Evolutionary conservation across 1,284 basidiomycete species (phyloP), one percentile per base, ranked within the genome.

Genomic region (Macrocystidia cucumis): DNA sequence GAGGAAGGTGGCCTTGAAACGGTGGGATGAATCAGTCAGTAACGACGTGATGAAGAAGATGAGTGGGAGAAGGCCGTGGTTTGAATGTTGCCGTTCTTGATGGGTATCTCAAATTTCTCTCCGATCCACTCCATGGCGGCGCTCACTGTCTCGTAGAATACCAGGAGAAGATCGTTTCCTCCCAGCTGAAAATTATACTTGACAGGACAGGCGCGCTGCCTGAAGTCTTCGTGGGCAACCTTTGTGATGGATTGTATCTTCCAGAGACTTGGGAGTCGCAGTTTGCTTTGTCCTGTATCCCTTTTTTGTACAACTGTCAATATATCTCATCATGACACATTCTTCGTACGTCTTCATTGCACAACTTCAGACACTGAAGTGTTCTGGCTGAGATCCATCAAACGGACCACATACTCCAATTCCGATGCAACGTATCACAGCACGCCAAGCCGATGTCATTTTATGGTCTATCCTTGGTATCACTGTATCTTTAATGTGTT

Each of bases 391-490:
- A 74, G 91, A 6, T 86, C 88, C 0, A 81, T 98, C 39, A 92
- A 98, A 52, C 98, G 95, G 95, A 87, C 95, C 29, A 87, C 78
- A 0, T 87, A 91, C 55, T 65, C n/a, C n/a, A n/a, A n/a, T n/a
- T n/a, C 74, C 43, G 73, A 78, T 26, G 62, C 70, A 12, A 95
- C 90, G 1, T 78, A 81, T 44, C 61, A 67, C n/a, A 79, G 79
- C 9, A 91, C 91, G 84, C 49, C 87, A 91, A 48, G 79, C 87
- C 2, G 91, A 92, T 42, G 78, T 86, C 25, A 83, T 93, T 34
- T 57, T 90, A 38, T 77, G 91, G 9, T 91, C 90, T 54, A 89
- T 95, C 66, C 72, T 96, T 12, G 78, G 91, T 91, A 50, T 28
- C 74, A 30, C 14, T 54, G 32, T 34, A 13, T n/a, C 13, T 18